Evolutionary conservation across 2,329 filamentous ascomycete genomes (phyloP).

Genomic region (Fusarium brachygibbosum): DNA sequence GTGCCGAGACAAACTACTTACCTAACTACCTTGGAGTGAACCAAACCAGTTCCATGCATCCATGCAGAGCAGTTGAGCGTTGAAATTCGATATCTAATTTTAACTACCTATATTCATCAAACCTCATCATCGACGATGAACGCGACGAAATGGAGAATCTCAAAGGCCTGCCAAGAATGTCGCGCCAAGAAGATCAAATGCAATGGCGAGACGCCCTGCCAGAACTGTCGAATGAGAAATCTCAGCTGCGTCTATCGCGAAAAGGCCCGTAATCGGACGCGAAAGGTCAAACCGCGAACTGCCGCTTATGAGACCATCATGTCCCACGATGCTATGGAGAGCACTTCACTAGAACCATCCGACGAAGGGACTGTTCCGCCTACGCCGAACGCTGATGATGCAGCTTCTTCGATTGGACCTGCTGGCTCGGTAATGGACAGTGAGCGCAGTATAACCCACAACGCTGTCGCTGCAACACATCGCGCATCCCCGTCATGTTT

Average conservation of each 20-base stretch:
- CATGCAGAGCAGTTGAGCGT: constrained; percentile 8
- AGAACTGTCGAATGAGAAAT: constrained; percentile 48
- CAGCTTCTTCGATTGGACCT: constrained; percentile 15
- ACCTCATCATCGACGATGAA: constrained; percentile 42
- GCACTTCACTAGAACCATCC: constrained; percentile 39
- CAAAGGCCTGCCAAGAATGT: constrained; percentile 54
- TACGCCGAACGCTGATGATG: constrained; percentile 34
- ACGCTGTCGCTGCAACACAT: constrained; percentile 62
- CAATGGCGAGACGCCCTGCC: constrained; percentile 51
- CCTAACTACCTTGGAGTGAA: constrained; percentile 6
- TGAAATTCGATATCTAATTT: constrained; percentile 22
- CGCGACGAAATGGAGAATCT: constrained; percentile 52
- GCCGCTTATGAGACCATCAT: constrained; percentile 45
- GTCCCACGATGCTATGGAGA: constrained; percentile 36
- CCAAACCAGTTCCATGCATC: constrained; percentile 31
- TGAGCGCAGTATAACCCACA: constrained; percentile 53
- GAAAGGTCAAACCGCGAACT: constrained; percentile 44
- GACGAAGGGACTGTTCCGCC: constrained; percentile 41
- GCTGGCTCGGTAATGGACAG: constrained; percentile 34
- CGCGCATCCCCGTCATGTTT: constrained; percentile 59
- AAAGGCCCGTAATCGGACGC: constrained; percentile 51
- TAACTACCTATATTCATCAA: constrained; percentile 6
- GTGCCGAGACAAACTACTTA: constrained; percentile 22
- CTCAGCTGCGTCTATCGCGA: constrained; percentile 51
- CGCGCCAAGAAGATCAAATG: constrained; percentile 53